A percentile compares a stretch with the other conserved stretches of the same genome.
phyloP scores from a whole-genome alignment of 2,329 filamentous ascomycete species.

The Claviceps sorghi region DNA sequence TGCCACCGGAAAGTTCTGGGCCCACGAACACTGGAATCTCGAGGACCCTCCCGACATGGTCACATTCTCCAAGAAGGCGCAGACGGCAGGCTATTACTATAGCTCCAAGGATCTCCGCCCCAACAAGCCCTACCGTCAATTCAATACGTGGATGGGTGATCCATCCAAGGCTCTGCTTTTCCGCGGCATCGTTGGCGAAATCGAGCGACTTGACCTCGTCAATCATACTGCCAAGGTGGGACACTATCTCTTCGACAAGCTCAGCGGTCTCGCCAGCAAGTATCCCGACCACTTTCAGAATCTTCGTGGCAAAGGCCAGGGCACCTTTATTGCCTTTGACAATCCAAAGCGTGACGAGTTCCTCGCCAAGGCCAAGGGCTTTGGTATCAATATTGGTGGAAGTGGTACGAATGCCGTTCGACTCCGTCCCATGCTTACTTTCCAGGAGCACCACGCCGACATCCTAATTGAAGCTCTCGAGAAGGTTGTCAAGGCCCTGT shows the following conservation, averaged over 20 bases:
- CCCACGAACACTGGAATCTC: slow-evolving; percentile 88
- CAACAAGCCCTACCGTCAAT: slow-evolving; percentile 89
- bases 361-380: slow-evolving; percentile 59
- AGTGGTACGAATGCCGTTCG: slow-evolving; percentile 62
- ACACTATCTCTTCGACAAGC: slow-evolving; percentile 58
- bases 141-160: slow-evolving; percentile 97
- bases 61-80: slow-evolving; percentile 90
- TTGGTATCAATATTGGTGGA: slow-evolving; percentile 80
- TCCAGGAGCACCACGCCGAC: slow-evolving; percentile 84
- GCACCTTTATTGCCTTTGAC: slow-evolving; percentile 90
- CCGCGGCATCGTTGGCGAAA: slow-evolving; percentile 71
- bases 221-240: slow-evolving; percentile 63
- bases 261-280: slow-evolving; percentile 51
- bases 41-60: slow-evolving; percentile 75
- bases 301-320: slow-evolving; percentile 73
- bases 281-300: slow-evolving; percentile 71
- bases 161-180: slow-evolving; percentile 73
- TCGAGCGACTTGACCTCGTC: slow-evolving; percentile 63
- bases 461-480: slow-evolving; percentile 66
- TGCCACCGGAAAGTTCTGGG: slow-evolving; percentile 90
- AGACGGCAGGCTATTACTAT: slow-evolving; percentile 87
- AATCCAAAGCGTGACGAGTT: slow-evolving; percentile 67
- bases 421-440: slow-evolving; percentile 78
- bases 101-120: slow-evolving; percentile 65
- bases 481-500: slow-evolving; percentile 46